Evolutionary conservation across 1,139 yeast species (phyloP).

Genomic region (Sugiyamaella grinbergsii): DNA sequence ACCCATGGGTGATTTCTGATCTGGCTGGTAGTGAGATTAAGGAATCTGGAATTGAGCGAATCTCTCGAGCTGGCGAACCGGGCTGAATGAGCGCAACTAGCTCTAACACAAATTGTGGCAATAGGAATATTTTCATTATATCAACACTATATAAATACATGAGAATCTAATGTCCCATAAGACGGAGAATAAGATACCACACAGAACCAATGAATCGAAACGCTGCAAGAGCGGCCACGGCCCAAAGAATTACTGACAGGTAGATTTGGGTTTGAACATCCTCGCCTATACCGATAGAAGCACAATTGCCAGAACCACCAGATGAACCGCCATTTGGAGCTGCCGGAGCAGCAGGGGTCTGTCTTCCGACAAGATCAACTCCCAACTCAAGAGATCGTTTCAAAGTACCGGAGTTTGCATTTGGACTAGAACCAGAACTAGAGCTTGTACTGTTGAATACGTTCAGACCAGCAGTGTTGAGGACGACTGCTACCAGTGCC

Average conservation of each 20-base stretch:
- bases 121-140: too few species aligned
- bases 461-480: constrained; percentile 64
- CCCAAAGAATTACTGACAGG: constrained; percentile 75
- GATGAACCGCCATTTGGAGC: background rate
- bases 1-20: too few species aligned
- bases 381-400: constrained; percentile 10
- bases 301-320: constrained; percentile 31
- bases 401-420: constrained; percentile 26
- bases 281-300: constrained; percentile 33
- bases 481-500: constrained; percentile 63
- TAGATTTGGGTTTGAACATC: constrained; percentile 48
- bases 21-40: too few species aligned
- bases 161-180: constrained; percentile 37
- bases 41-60: too few species aligned
- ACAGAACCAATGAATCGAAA: constrained; percentile 62
- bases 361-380: constrained; percentile 22
- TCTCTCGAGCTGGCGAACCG: too few species aligned
- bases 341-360: constrained; percentile 6
- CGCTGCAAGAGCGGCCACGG: constrained; percentile 73
- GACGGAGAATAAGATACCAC: constrained; percentile 37
- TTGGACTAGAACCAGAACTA: constrained; percentile 18
- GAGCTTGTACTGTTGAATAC: constrained; percentile 32
- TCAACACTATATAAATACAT: constrained; percentile 1
- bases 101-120: too few species aligned
- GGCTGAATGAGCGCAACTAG: too few species aligned